Evolutionary conservation across 306 rosid species (phyloP).

Genomic region (Citrullus mucosospermus): DNA sequence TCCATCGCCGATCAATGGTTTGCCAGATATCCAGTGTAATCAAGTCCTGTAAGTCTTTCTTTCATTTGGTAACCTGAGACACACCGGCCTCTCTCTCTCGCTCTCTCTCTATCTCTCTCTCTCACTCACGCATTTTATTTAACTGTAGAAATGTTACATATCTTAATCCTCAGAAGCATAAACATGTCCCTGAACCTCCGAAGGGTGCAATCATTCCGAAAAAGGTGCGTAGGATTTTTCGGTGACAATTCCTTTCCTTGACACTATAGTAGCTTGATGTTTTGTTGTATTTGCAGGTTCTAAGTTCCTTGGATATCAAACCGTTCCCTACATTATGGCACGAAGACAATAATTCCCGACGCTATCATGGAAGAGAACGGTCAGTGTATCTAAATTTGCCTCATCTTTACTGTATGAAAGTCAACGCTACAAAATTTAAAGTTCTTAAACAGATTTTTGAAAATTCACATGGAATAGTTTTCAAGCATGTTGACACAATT

Average conservation of each 20-base stretch:
- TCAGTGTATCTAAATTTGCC: conserved; percentile 12
- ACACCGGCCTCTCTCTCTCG: not conserved
- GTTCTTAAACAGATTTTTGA: not conserved
- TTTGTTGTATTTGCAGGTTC: conserved; percentile 39
- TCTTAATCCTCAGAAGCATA: conserved; percentile 41
- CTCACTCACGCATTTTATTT: conserved; percentile 1
- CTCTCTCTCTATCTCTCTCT: not conserved
- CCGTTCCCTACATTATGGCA: conserved; percentile 81
- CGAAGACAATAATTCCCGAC: conserved; percentile 63
- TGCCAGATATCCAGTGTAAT: conserved; percentile 45
- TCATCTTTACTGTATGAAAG: conserved; percentile 1
- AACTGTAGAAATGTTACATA: conserved; percentile 62
- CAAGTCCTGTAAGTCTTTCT: conserved; percentile 63
- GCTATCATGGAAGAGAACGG: conserved; percentile 76
- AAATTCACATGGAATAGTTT: not conserved
- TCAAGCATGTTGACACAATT: not conserved
- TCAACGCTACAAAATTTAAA: not conserved
- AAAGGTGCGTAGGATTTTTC: conserved; percentile 35
- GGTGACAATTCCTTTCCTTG: not conserved
- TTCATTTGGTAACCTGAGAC: conserved; percentile 10
- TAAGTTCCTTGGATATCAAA: conserved; percentile 61
- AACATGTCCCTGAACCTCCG: conserved; percentile 67
- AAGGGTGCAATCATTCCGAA: conserved; percentile 51
- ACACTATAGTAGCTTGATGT: not conserved
- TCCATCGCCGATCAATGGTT: conserved; percentile 63